Conservation (phyloP, 352 stramenopile genomes). For the Phytophthora citrophthora region DNA sequence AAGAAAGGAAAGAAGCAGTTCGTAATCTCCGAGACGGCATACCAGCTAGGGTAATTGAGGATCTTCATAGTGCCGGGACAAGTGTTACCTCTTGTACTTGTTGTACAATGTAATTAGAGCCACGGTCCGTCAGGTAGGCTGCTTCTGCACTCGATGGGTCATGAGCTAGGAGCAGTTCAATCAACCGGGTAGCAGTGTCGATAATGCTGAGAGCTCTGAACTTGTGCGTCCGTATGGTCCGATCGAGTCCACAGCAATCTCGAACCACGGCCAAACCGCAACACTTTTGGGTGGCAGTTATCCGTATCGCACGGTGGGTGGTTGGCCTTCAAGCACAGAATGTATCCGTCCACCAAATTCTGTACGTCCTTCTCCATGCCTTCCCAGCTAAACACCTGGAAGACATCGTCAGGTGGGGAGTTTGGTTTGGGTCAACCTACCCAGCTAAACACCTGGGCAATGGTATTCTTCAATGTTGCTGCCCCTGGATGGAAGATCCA, state of each 20-base stretch:
- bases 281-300: slow-evolving; percentile 2
- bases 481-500: slow-evolving; percentile 6
- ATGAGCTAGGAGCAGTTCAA: neutral
- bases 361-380: neutral
- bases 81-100: too few relatives aligned
- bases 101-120: too few relatives aligned
- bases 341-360: neutral
- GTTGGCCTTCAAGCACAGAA: slow-evolving; percentile 2
- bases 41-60: too few relatives aligned
- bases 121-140: too few relatives aligned
- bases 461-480: slow-evolving; percentile 1
- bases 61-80: too few relatives aligned
- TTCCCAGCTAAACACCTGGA: slow-evolving; percentile 5
- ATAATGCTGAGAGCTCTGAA: slow-evolving; percentile 4
- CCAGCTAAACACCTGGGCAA: too few relatives aligned
- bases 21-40: too few relatives aligned
- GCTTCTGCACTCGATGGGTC: neutral
- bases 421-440: too few relatives aligned
- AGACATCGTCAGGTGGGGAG: too few relatives aligned
- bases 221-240: slow-evolving; percentile 1
- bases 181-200: slow-evolving; percentile 7
- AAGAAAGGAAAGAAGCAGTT: too few relatives aligned
- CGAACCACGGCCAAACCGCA: slow-evolving; percentile 1
- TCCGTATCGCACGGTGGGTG: neutral
- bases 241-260: slow-evolving; percentile 1